Evolutionary conservation across 176 grass and related monocot species (phyloP).

Genomic region (Bothriochloa decipiens): DNA sequence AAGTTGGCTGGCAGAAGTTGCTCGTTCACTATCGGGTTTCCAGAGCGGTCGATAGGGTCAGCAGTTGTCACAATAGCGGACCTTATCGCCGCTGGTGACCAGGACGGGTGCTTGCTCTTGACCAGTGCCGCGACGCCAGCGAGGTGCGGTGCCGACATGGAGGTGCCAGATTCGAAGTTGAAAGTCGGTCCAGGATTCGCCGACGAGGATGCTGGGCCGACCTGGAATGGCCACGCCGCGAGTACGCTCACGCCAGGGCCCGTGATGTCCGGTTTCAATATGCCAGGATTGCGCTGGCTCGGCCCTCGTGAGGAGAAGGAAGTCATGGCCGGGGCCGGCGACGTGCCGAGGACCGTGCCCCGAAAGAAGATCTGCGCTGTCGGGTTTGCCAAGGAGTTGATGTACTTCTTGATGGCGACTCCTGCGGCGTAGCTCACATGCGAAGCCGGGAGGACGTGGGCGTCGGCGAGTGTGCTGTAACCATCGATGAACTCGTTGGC

Average conservation of each 20-base stretch:
- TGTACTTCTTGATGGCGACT: conserved; percentile 16
- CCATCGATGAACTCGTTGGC: conserved; percentile 15
- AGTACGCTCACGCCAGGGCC: not conserved
- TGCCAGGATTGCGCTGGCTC: not conserved
- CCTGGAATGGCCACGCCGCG: conserved; percentile 22
- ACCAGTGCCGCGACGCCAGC: conserved; percentile 48
- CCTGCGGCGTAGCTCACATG: conserved; percentile 42
- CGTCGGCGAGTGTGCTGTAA: conserved; percentile 34
- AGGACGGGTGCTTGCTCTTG: conserved; percentile 30
- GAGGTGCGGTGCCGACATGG: conserved; percentile 29
- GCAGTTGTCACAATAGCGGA: conserved; percentile 21
- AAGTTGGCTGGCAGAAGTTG: conserved; percentile 22
- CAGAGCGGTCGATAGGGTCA: conserved; percentile 15
- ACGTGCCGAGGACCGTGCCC: conserved; percentile 41
- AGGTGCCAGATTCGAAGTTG: conserved; percentile 43
- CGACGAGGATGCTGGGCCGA: not conserved
- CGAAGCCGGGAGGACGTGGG: conserved; percentile 41
- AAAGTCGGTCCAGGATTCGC: not conserved
- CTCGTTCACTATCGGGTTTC: conserved; percentile 39
- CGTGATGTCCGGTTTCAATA: conserved; percentile 31
- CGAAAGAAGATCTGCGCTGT: conserved; percentile 2
- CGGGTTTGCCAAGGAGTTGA: not conserved
- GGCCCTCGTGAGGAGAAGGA: conserved; percentile 63
- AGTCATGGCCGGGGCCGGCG: conserved; percentile 29
- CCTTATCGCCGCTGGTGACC: not conserved